phyloP scores from a whole-genome alignment of 352 stramenopile genomes.

The Pythium biforme region DNA sequence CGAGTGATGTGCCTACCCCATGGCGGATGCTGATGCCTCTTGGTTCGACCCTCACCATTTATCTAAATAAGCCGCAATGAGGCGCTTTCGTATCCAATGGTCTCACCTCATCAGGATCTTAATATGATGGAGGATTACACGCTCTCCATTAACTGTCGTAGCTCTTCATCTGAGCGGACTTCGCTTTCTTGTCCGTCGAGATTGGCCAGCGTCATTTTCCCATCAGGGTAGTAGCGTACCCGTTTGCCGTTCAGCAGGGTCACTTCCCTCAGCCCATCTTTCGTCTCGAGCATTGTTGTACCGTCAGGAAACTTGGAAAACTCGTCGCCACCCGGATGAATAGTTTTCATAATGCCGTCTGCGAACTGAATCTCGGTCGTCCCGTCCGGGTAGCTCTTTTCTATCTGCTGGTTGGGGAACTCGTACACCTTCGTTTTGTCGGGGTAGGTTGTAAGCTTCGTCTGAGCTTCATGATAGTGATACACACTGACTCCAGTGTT shows the following conservation, averaged over 20 bases:
- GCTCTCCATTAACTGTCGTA: constrained; percentile 54
- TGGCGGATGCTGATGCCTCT: constrained; percentile 4
- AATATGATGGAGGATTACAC: background rate
- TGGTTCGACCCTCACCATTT: background rate
- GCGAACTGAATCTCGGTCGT: constrained; percentile 94
- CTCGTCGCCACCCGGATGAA: constrained; percentile 70
- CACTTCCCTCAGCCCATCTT: constrained; percentile 72
- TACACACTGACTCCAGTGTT: constrained; percentile 91
- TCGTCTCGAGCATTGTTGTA: constrained; percentile 77
- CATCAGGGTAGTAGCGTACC: constrained; percentile 75
- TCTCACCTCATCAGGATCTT: constrained; percentile 11
- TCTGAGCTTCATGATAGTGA: constrained; percentile 92
- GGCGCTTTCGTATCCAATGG: background rate
- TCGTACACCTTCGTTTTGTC: constrained; percentile 96
- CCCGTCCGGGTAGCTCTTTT: constrained; percentile 92
- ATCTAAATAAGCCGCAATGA: constrained; percentile 16
- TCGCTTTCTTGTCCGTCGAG: constrained; percentile 46
- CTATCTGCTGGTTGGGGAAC: constrained; percentile 94
- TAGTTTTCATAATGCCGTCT: constrained; percentile 92
- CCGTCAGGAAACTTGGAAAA: constrained; percentile 82
- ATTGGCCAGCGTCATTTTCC: constrained; percentile 58
- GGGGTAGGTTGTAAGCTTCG: constrained; percentile 92
- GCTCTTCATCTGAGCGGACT: constrained; percentile 63
- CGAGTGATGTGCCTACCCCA: constrained; percentile 23
- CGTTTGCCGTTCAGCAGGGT: constrained; percentile 69